A percentile compares a stretch with the other conserved stretches of the same genome.
Conservation (phyloP, 768 basidiomycete genomes). For the Leccinum variicolor region DNA sequence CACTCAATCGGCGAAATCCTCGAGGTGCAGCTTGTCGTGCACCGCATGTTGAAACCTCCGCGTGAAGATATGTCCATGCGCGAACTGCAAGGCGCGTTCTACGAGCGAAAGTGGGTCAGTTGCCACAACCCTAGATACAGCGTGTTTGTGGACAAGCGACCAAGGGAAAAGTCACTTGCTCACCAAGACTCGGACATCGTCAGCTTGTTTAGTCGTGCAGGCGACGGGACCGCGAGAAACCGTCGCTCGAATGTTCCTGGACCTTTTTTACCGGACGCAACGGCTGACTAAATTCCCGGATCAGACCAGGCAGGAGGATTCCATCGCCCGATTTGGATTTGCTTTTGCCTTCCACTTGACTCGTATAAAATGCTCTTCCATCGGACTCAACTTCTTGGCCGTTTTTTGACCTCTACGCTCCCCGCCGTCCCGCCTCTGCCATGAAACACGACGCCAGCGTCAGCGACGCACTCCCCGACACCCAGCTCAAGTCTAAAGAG, state of each 20-base stretch:
- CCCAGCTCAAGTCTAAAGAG: slow-evolving; percentile 11
- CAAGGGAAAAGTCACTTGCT: neutral
- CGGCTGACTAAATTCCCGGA: neutral
- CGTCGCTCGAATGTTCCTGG: neutral
- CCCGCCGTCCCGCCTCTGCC: neutral
- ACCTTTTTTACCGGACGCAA: neutral
- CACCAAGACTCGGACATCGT: neutral
- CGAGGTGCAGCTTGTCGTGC: neutral
- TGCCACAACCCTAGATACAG: slow-evolving; percentile 5
- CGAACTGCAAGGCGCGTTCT: slow-evolving; percentile 9
- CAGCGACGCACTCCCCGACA: slow-evolving; percentile 12
- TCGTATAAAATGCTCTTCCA: neutral
- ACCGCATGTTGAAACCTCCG: neutral
- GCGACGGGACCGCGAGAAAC: slow-evolving; percentile 3
- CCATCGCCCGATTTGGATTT: neutral
- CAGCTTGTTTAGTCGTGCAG: slow-evolving; percentile 18
- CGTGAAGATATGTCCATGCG: slow-evolving; percentile 1
- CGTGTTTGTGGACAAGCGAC: slow-evolving; percentile 1
- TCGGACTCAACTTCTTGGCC: neutral
- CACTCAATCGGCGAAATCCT: slow-evolving; percentile 17
- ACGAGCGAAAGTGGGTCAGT: neutral
- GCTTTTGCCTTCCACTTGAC: neutral
- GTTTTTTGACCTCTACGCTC: neutral
- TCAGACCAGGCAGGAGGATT: neutral
- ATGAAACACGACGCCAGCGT: slow-evolving; percentile 9